These are phyloP conservation scores for Leishmania tropica DNA, from an alignment of 208 protist genomes.

Conservation along the genomic window DNA sequence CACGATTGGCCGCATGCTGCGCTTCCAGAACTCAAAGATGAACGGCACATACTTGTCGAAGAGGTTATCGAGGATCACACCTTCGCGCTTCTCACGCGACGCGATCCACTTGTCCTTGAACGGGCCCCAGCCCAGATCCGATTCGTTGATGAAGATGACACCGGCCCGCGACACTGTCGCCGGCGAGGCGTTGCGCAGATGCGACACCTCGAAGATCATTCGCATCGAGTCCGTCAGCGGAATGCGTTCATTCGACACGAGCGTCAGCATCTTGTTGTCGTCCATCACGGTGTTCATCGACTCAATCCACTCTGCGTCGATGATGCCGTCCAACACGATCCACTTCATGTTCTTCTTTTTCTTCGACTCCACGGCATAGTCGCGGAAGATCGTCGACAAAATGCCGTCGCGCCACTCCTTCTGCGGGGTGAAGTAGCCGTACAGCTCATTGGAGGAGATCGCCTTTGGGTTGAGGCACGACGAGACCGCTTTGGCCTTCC, in stretches of 20 bases:
- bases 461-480: conserved; percentile 98
- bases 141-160: conserved; percentile 98
- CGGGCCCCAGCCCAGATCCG: conserved; percentile 97
- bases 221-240: conserved; percentile 97
- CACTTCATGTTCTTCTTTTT: conserved; percentile 96
- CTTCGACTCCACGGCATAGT: conserved; percentile 95
- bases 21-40: conserved; percentile 95
- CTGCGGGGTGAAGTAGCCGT: conserved; percentile 97
- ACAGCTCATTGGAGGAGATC: conserved; percentile 98
- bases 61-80: conserved; percentile 94
- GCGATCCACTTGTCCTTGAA: conserved; percentile 97
- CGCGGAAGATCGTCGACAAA: conserved; percentile 95
- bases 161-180: conserved; percentile 98
- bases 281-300: conserved; percentile 99
- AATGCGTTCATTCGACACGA: conserved; percentile 99
- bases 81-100: conserved; percentile 89
- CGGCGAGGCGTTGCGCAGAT: conserved; percentile 97
- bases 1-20: conserved; percentile 87
- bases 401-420: conserved; percentile 98
- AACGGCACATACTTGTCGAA: conserved; percentile 97
- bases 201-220: conserved; percentile 98
- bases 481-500: conserved; percentile 92
- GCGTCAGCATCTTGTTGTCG: conserved; percentile 99
- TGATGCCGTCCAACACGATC: conserved; percentile 99
- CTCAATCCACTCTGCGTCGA: conserved; percentile 99